Percentiles rank a stretch among this genome's conserved stretches.
phyloP scores from a whole-genome alignment of 345 rosid genomes.

The Gossypium rotundifolium region DNA sequence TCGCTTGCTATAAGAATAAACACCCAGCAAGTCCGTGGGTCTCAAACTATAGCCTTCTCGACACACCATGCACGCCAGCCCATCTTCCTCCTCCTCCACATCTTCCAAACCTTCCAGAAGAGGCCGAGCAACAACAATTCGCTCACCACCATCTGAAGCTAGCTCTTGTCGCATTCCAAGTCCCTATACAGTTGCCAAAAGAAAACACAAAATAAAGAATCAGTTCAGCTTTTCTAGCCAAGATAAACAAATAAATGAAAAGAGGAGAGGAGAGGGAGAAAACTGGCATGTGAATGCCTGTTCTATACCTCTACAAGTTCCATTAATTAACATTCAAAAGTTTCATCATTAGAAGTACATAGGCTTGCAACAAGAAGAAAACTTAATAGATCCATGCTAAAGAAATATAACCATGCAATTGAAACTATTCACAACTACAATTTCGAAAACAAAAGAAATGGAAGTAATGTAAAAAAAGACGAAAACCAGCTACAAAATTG shows the following conservation, averaged over 20 bases:
- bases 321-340: background rate
- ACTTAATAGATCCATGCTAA: background rate
- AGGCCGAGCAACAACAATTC: constrained; percentile 78
- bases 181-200: constrained; percentile 35
- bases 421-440: background rate
- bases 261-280: background rate
- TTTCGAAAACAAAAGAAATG: background rate
- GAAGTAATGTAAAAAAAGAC: background rate
- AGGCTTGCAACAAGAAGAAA: background rate
- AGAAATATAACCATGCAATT: background rate
- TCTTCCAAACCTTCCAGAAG: constrained; percentile 91
- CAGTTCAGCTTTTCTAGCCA: constrained; percentile 18
- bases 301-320: background rate
- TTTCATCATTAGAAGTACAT: background rate
- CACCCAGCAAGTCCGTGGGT: constrained; percentile 86
- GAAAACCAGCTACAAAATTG: background rate
- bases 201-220: constrained; percentile 7
- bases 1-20: constrained; percentile 82
- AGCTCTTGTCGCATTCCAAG: constrained; percentile 88
- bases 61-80: constrained; percentile 97
- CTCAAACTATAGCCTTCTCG: constrained; percentile 94
- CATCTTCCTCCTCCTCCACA: constrained; percentile 95
- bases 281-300: background rate
- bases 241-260: constrained; percentile 12
- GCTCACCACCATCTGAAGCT: constrained; percentile 85